A percentile compares a stretch with the other conserved stretches of the same genome.
These are phyloP conservation scores for Kluyveromyces dobzhanskii DNA, from an alignment of 805 yeast species.

Conservation along the genomic window DNA sequence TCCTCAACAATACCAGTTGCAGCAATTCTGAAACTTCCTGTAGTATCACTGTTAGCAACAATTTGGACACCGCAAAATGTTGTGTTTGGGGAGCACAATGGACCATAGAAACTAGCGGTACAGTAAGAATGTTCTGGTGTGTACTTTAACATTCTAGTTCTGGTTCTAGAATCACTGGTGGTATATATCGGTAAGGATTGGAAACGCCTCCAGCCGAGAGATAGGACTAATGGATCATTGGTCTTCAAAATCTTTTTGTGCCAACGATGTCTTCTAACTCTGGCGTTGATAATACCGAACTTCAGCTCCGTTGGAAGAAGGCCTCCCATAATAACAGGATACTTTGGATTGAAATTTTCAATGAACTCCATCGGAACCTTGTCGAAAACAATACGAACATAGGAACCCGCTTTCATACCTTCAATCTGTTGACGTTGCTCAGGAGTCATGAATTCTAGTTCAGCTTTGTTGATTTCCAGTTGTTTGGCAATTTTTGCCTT, in stretches of 20 bases:
- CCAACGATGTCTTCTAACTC: conserved; percentile 98
- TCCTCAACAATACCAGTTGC: conserved; percentile 97
- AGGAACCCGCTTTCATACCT: conserved; percentile 90
- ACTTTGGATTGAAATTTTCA: conserved; percentile 76
- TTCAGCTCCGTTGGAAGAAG: conserved; percentile 82
- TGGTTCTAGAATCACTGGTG: conserved; percentile 93
- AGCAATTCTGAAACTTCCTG: conserved; percentile 87
- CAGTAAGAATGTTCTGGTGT: conserved; percentile 98
- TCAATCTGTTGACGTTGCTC: conserved; percentile 76
- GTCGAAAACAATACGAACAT: conserved; percentile 82
- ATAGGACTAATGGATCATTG: conserved; percentile 88
- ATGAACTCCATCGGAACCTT: conserved; percentile 82
- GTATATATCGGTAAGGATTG: conserved; percentile 95
- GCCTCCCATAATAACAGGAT: conserved; percentile 87
- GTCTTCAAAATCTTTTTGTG: conserved; percentile 92
- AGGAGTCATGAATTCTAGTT: conserved; percentile 61
- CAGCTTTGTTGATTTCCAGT: conserved; percentile 83
- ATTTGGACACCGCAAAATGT: conserved; percentile 93
- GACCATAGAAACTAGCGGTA: conserved; percentile 93
- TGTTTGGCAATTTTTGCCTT: conserved; percentile 97
- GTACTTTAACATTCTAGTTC: conserved; percentile 95
- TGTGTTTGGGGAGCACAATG: conserved; percentile 93
- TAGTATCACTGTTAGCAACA: conserved; percentile 74
- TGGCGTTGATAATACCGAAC: conserved; percentile 85
- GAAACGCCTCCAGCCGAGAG: conserved; percentile 97